These are phyloP conservation scores for Sugiyamaella neomexicana DNA, from an alignment of 1,139 yeast species.

Conservation along the genomic window DNA sequence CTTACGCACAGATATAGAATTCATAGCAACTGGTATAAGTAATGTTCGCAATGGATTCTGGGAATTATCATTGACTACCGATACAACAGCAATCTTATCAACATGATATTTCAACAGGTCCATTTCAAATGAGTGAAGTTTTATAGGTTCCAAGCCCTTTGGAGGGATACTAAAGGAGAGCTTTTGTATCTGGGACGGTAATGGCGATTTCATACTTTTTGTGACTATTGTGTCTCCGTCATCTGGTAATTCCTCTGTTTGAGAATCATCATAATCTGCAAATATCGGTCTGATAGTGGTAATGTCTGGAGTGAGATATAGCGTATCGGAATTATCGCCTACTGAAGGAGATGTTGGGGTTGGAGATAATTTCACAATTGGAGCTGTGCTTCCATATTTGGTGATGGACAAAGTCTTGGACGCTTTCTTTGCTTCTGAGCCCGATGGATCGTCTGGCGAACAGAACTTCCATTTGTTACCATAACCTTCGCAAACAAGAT, in stretches of 20 bases:
- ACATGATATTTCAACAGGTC: slow-evolving; percentile 18
- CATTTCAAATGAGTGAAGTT: slow-evolving; percentile 13
- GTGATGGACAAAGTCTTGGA: not conserved
- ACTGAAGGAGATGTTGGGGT: not conserved
- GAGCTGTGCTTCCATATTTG: not conserved
- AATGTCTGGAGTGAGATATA: not conserved
- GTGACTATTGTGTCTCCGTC: not conserved
- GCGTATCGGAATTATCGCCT: not conserved
- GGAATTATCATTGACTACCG: slow-evolving; percentile 15
- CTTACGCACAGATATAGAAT: slow-evolving; percentile 11
- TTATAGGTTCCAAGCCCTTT: slow-evolving; percentile 5
- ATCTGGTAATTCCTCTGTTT: slow-evolving; percentile 4
- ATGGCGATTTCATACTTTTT: not conserved
- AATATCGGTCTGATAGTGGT: not conserved
- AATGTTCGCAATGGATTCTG: slow-evolving; percentile 17
- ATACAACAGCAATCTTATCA: slow-evolving; percentile 15
- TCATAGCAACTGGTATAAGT: slow-evolving; percentile 17
- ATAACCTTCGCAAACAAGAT: slow-evolving; percentile 17
- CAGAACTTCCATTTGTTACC: slow-evolving; percentile 17
- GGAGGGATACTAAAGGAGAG: not conserved
- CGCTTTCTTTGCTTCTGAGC: not conserved
- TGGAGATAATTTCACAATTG: not conserved
- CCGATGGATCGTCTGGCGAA: slow-evolving; percentile 11
- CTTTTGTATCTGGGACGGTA: not conserved
- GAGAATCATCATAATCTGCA: not conserved